These are phyloP conservation scores for Helianthus annuus DNA, from an alignment of 129 eudicot genomes.

Conservation along the genomic window DNA sequence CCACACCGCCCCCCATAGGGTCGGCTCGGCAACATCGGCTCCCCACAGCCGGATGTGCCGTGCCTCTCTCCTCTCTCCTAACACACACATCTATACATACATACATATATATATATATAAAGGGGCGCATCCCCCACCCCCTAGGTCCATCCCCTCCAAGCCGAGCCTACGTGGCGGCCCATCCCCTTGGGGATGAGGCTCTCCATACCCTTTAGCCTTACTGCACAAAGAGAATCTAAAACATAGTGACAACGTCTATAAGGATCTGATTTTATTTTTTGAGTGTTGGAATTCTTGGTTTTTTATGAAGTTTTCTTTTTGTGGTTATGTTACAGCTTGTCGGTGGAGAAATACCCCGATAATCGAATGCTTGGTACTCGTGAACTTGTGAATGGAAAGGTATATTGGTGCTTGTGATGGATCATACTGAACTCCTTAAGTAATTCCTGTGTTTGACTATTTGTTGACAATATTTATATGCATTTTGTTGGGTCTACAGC, in stretches of 20 bases:
- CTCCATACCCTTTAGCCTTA: too few species aligned
- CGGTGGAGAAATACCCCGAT: constrained; percentile 82
- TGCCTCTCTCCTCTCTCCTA: too few species aligned
- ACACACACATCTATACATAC: too few species aligned
- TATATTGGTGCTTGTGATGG: constrained; percentile 26
- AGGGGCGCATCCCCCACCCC: too few species aligned
- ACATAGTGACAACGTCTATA: not conserved
- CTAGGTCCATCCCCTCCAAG: too few species aligned
- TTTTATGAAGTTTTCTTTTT: not conserved
- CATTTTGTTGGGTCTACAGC: constrained; percentile 41
- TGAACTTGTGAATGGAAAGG: constrained; percentile 81
- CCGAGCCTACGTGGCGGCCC: too few species aligned
- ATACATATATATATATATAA: too few species aligned
- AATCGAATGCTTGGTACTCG: constrained; percentile 93
- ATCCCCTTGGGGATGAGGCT: too few species aligned
- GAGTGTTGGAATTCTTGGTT: not conserved
- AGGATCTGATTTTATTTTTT: not conserved
- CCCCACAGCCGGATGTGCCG: too few species aligned
- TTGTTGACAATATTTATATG: constrained; percentile 13
- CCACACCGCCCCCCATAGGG: too few species aligned
- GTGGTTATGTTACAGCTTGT: constrained; percentile 50
- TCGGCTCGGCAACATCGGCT: too few species aligned
- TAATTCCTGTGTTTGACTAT: not conserved
- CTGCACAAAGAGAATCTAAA: not conserved
- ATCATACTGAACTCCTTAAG: not conserved